phyloP scores from a whole-genome alignment of 495 filamentous ascomycete species.

The Oidiodendron maius region DNA sequence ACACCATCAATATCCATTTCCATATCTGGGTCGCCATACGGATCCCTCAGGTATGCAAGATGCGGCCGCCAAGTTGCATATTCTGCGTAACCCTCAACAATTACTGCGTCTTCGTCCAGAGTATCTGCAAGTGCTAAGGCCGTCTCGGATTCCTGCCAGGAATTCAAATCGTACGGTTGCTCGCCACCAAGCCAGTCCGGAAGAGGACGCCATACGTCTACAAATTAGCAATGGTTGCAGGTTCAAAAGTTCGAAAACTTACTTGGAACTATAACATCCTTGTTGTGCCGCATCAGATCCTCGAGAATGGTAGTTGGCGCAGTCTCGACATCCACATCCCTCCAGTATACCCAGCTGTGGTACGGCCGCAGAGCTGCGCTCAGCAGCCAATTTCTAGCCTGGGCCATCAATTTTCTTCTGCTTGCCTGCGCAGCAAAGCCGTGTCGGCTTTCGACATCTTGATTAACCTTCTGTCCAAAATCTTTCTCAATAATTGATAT shows the following conservation, averaged over 20 bases:
- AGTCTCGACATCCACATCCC: constrained; percentile 97
- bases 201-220: constrained; percentile 97
- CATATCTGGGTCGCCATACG: constrained; percentile 97
- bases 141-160: constrained; percentile 98
- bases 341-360: constrained; percentile 99
- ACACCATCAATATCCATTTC: constrained; percentile 99
- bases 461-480: constrained; percentile 96
- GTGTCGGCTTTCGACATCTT: constrained; percentile 96
- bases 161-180: constrained; percentile 98
- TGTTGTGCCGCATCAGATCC: constrained; percentile 98
- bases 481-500: constrained; percentile 98
- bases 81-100: constrained; percentile 98
- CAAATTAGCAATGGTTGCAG: constrained; percentile 7
- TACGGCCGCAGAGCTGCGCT: constrained; percentile 90
- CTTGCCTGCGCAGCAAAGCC: constrained; percentile 96
- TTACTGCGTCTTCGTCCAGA: constrained; percentile 96
- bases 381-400: constrained; percentile 94
- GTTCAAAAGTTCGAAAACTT: constrained; percentile 35
- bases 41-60: constrained; percentile 93
- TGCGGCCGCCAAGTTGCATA: constrained; percentile 99
- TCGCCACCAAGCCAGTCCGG: constrained; percentile 99
- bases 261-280: constrained; percentile 98
- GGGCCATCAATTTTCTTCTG: constrained; percentile 93
- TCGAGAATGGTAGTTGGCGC: constrained; percentile 94
- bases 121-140: constrained; percentile 90